phyloP scores from a whole-genome alignment of 2,329 filamentous ascomycete genomes.

The Colletotrichum horii region DNA sequence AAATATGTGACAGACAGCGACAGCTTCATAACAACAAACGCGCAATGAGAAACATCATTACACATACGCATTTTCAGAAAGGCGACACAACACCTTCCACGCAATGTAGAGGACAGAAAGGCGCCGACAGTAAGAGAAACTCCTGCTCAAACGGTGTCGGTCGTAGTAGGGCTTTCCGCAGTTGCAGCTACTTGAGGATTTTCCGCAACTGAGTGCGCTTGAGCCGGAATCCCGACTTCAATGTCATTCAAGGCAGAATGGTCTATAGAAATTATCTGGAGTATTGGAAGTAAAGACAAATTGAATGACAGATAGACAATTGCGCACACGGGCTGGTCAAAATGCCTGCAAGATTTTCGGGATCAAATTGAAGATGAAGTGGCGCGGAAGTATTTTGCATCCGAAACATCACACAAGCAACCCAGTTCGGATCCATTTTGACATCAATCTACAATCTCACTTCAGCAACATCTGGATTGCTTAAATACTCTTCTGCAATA shows the following conservation, averaged over 20 bases:
- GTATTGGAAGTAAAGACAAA: background rate
- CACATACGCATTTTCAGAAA: background rate
- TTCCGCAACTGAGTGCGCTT: background rate
- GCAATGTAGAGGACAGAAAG: background rate
- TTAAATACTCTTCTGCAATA: background rate
- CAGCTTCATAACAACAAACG: background rate
- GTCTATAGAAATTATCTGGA: background rate
- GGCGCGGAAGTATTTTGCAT: slow-evolving; percentile 4
- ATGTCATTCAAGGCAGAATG: background rate
- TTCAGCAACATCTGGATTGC: background rate
- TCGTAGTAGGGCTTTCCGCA: background rate
- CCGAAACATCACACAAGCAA: background rate
- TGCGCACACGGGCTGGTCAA: background rate
- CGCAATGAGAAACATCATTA: too few species aligned
- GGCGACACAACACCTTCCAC: background rate
- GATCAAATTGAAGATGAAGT: background rate
- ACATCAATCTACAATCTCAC: background rate
- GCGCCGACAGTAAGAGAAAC: fast-evolving
- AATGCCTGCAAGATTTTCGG: background rate
- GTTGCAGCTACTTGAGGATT: background rate
- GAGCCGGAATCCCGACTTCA: background rate
- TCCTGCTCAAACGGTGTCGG: background rate
- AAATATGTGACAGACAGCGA: background rate
- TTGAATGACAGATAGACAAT: background rate
- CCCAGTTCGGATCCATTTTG: background rate